Evolutionary conservation across 2,329 filamentous ascomycete species (phyloP).

Genomic region (Aspergillus latus): DNA sequence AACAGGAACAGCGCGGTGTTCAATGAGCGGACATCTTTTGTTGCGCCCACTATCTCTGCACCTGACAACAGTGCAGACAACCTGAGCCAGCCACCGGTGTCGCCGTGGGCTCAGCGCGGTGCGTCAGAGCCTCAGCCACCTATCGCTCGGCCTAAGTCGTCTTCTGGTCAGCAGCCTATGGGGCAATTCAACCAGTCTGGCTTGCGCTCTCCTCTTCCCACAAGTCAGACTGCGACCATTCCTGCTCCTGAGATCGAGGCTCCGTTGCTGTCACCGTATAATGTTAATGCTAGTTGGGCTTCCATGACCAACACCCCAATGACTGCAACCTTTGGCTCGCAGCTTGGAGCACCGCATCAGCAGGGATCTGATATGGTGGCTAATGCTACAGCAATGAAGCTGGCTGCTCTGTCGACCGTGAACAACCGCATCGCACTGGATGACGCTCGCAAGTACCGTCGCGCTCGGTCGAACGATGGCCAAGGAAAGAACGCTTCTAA

Average conservation of each 20-base stretch:
- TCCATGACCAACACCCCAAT: slow-evolving; percentile 98
- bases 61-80: slow-evolving; percentile 63
- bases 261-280: slow-evolving; percentile 79
- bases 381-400: slow-evolving; percentile 98
- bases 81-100: slow-evolving; percentile 65
- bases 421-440: slow-evolving; percentile 98
- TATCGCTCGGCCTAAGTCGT: slow-evolving; percentile 70
- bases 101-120: slow-evolving; percentile 70
- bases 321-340: slow-evolving; percentile 74
- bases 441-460: slow-evolving; percentile 93
- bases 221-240: slow-evolving; percentile 83
- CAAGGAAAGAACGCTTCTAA: slow-evolving; percentile 41
- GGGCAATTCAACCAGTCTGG: slow-evolving; percentile 87
- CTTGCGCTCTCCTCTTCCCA: slow-evolving; percentile 77
- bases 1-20: slow-evolving; percentile 87
- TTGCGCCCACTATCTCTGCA: slow-evolving; percentile 71
- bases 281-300: slow-evolving; percentile 88
- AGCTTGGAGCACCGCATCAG: slow-evolving; percentile 40
- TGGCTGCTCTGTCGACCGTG: slow-evolving; percentile 92
- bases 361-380: slow-evolving; percentile 83
- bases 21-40: slow-evolving; percentile 72
- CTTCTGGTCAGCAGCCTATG: slow-evolving; percentile 76
- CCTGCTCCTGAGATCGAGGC: slow-evolving; percentile 73
- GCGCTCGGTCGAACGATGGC: slow-evolving; percentile 83
- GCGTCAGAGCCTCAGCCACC: slow-evolving; percentile 50